phyloP scores from a whole-genome alignment of 139 green algal species.

The Chlorella sp. region DNA sequence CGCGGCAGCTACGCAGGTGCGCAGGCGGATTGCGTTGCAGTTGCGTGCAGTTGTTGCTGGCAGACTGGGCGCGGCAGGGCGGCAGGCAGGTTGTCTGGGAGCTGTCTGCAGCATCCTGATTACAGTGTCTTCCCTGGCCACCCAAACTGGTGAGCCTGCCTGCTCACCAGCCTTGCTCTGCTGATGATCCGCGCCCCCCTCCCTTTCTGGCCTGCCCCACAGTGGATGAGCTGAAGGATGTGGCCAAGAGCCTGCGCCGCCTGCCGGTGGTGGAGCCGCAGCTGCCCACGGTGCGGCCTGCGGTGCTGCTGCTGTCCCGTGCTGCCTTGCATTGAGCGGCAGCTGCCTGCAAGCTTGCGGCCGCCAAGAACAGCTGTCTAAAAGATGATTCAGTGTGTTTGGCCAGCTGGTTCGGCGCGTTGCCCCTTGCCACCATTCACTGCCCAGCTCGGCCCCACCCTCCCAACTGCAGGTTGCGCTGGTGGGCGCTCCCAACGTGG shows the following conservation, averaged over 20 bases:
- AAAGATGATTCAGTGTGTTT: too few relatives aligned
- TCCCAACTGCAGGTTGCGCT: constrained; percentile 64
- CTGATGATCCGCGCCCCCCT: too few relatives aligned
- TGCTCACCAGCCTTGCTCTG: too few relatives aligned
- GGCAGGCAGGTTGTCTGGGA: too few relatives aligned
- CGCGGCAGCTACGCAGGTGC: constrained; percentile 12
- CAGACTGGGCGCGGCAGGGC: too few relatives aligned
- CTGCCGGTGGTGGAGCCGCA: constrained; percentile 89
- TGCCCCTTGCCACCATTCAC: neutral
- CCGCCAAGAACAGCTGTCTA: too few relatives aligned
- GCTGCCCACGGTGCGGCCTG: constrained; percentile 80
- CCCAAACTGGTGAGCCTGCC: too few relatives aligned
- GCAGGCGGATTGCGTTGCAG: neutral
- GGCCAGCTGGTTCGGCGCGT: too few relatives aligned
- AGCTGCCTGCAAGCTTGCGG: neutral
- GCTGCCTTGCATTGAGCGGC: neutral
- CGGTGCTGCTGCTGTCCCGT: too few relatives aligned
- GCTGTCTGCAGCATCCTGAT: too few relatives aligned
- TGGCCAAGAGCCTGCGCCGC: constrained; percentile 77
- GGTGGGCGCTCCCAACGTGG: constrained; percentile 94
- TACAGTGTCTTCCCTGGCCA: too few relatives aligned
- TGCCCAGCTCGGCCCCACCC: neutral
- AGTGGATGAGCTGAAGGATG: constrained; percentile 80
- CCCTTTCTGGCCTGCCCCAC: neutral
- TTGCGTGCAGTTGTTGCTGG: neutral